Evolutionary conservation across 2,329 filamentous ascomycete genomes (phyloP).

Genomic region (Verticillium albo-atrum): DNA sequence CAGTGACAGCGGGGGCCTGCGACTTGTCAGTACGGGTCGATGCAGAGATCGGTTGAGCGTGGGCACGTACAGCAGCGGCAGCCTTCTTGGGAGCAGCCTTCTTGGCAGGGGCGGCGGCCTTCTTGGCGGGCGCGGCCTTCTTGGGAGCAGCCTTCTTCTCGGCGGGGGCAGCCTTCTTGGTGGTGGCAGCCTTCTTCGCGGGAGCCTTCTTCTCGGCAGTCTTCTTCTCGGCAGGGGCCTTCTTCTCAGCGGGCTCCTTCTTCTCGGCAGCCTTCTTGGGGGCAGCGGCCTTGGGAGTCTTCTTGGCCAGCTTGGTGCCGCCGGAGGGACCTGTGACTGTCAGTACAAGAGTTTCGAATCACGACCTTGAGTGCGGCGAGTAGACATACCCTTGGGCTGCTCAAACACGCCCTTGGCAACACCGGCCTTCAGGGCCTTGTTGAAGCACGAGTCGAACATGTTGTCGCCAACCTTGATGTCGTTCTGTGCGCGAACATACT

Average conservation of each 20-base stretch:
- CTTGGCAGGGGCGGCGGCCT: constrained; percentile 5
- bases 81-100: constrained; percentile 18
- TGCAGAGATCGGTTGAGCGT: neutral
- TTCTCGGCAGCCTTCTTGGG: neutral
- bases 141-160: constrained; percentile 41
- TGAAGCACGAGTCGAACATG: constrained; percentile 72
- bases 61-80: constrained; percentile 15
- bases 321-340: constrained; percentile 68
- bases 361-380: neutral
- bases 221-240: constrained; percentile 31
- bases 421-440: constrained; percentile 76
- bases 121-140: constrained; percentile 28
- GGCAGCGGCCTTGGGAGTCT: constrained; percentile 40
- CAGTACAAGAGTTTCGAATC: constrained; percentile 12
- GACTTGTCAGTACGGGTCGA: neutral
- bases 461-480: constrained; percentile 35
- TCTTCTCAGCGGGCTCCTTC: constrained; percentile 23
- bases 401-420: constrained; percentile 84
- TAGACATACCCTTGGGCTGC: constrained; percentile 78
- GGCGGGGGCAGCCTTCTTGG: constrained; percentile 28
- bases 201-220: constrained; percentile 16
- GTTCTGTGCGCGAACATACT: constrained; percentile 43
- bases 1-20: constrained; percentile 57
- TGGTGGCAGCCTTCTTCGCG: constrained; percentile 25
- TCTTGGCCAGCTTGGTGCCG: constrained; percentile 89